phyloP scores from a whole-genome alignment of 1,139 yeast genomes.

The Pichia sp. region DNA sequence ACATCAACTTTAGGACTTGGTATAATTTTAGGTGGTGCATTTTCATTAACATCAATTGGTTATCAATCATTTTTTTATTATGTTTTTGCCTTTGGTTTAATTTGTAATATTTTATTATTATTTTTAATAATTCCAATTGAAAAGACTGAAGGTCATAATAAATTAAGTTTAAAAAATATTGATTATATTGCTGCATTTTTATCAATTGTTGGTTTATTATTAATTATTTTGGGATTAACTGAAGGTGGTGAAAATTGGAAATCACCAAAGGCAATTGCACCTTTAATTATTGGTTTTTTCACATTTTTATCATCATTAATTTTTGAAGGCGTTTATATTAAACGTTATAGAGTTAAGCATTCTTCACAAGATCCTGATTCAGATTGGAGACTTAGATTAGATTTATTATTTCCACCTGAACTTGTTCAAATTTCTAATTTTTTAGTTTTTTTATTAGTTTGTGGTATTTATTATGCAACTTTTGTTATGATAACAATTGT shows the following conservation, averaged over 20 bases:
- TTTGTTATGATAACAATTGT: conserved; percentile 11
- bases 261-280: conserved; percentile 28
- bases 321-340: conserved; percentile 19
- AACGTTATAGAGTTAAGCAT: conserved; percentile 15
- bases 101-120: conserved; percentile 16
- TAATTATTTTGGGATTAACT: conserved; percentile 32
- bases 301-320: conserved; percentile 20
- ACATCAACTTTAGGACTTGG: conserved; percentile 31
- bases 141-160: conserved; percentile 17
- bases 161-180: conserved; percentile 21
- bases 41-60: conserved; percentile 29
- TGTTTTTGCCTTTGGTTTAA: conserved; percentile 23
- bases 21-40: conserved; percentile 34
- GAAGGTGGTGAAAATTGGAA: conserved; percentile 33
- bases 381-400: conserved; percentile 18
- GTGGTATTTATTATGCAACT: conserved; percentile 10
- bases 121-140: conserved; percentile 26
- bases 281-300: conserved; percentile 27
- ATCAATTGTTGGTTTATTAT: conserved; percentile 28
- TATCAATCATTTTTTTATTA: conserved; percentile 31
- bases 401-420: conserved; percentile 23
- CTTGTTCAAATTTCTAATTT: conserved; percentile 19
- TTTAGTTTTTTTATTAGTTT: conserved; percentile 12
- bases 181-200: conserved; percentile 28
- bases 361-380: neutral